These are phyloP conservation scores for Blastomyces silverae DNA, from an alignment of 2,329 filamentous ascomycete genomes.

Conservation along the genomic window DNA sequence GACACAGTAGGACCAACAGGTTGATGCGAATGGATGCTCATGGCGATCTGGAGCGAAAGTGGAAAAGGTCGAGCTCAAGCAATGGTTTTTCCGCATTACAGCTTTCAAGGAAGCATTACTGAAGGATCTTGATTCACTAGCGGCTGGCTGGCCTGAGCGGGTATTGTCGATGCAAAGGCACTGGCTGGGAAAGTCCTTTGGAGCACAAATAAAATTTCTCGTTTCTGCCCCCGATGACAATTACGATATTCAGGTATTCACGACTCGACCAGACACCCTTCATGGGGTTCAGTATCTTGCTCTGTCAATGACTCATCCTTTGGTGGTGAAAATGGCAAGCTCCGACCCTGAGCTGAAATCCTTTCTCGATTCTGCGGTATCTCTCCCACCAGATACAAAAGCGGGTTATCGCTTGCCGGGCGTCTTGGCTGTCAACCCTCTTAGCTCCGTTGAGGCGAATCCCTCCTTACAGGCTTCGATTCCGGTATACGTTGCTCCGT, in stretches of 20 bases:
- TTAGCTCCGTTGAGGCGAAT: slow-evolving; percentile 52
- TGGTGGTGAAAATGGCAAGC: slow-evolving; percentile 57
- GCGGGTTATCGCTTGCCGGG: slow-evolving; percentile 60
- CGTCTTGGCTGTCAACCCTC: slow-evolving; percentile 58
- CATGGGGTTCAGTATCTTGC: slow-evolving; percentile 81
- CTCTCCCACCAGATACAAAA: slow-evolving; percentile 52
- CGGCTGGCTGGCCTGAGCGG: slow-evolving; percentile 69
- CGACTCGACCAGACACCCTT: slow-evolving; percentile 79
- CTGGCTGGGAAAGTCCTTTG: slow-evolving; percentile 76
- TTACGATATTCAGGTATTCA: slow-evolving; percentile 63
- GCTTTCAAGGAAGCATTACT: slow-evolving; percentile 67
- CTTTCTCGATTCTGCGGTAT: slow-evolving; percentile 55
- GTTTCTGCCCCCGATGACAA: slow-evolving; percentile 39
- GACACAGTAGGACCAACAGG: slow-evolving; percentile 33
- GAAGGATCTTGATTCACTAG: slow-evolving; percentile 61
- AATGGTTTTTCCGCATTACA: slow-evolving; percentile 87
- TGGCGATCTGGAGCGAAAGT: slow-evolving; percentile 85
- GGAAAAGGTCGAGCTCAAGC: slow-evolving; percentile 68
- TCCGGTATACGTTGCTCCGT: slow-evolving; percentile 74
- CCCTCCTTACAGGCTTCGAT: slow-evolving; percentile 40
- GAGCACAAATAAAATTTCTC: slow-evolving; percentile 65
- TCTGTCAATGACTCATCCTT: slow-evolving; percentile 63
- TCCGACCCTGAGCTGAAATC: slow-evolving; percentile 55
- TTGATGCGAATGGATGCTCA: slow-evolving; percentile 75
- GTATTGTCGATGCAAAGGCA: slow-evolving; percentile 79